Conservation (phyloP, 345 rosid genomes). For the Rhizophora mangle region DNA sequence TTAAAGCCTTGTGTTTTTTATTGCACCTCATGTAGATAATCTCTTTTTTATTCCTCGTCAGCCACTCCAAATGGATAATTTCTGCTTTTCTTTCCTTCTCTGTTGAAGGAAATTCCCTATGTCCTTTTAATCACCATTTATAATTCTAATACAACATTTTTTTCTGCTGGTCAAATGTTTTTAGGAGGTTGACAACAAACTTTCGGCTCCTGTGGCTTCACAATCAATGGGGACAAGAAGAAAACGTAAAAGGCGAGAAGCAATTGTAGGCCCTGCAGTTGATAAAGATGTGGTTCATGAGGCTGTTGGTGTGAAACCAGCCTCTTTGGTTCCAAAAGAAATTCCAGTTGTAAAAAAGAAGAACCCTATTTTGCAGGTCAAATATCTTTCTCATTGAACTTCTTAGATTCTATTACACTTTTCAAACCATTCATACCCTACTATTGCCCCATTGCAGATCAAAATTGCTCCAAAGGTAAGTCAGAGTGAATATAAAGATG, state of each 20-base stretch:
- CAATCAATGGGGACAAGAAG: constrained; percentile 36
- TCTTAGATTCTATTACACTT: constrained; percentile 6
- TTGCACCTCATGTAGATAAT: neutral
- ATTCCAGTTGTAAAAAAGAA: constrained; percentile 77
- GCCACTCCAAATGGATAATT: neutral
- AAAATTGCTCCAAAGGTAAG: constrained; percentile 62
- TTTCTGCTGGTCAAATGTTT: neutral
- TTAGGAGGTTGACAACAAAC: constrained; percentile 44
- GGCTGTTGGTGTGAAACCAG: constrained; percentile 81
- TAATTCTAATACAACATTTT: neutral
- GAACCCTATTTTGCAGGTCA: constrained; percentile 77
- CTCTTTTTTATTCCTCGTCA: neutral
- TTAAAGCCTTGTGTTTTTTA: neutral
- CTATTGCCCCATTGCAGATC: constrained; percentile 43
- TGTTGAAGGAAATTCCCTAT: neutral
- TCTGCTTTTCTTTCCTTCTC: neutral
- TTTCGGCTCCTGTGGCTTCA: constrained; percentile 18
- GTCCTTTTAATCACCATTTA: neutral
- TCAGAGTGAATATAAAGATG: constrained; percentile 53
- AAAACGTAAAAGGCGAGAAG: constrained; percentile 63
- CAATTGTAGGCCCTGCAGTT: constrained; percentile 74
- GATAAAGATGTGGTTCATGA: constrained; percentile 73
- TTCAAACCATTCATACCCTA: constrained; percentile 12
- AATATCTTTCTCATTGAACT: constrained; percentile 5
- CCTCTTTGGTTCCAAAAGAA: constrained; percentile 80